Percentiles rank a stretch among this genome's conserved stretches.
Conservation (phyloP, 164 flowering plant genomes). For the Akebia trifoliata region DNA sequence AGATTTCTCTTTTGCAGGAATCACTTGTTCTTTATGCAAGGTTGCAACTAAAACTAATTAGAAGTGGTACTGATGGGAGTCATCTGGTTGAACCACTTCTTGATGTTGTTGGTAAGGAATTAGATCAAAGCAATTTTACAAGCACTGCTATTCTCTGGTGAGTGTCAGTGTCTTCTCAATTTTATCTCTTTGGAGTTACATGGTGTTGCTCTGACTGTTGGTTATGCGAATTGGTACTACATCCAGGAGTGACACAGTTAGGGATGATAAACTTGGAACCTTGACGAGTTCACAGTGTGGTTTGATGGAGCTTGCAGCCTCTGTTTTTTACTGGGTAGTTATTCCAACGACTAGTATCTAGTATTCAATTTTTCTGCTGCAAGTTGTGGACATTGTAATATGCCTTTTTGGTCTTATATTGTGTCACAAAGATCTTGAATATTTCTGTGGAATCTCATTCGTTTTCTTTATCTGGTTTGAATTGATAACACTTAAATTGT, state of each 20-base stretch:
- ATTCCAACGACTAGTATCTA: not conserved
- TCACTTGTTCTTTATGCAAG: slow-evolving; percentile 61
- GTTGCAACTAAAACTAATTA: slow-evolving; percentile 63
- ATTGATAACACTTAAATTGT: too few relatives aligned
- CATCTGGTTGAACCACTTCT: slow-evolving; percentile 59
- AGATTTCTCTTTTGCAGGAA: slow-evolving; percentile 44
- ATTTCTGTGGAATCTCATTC: too few relatives aligned
- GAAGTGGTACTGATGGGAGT: slow-evolving; percentile 50
- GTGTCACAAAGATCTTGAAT: too few relatives aligned
- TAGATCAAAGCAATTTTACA: slow-evolving; percentile 54
- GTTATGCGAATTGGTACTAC: slow-evolving; percentile 1
- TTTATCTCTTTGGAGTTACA: not conserved
- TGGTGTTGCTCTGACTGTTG: slow-evolving; percentile 9
- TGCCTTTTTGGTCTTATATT: too few relatives aligned
- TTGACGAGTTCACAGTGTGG: slow-evolving; percentile 42
- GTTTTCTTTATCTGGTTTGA: too few relatives aligned
- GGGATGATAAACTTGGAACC: slow-evolving; percentile 62
- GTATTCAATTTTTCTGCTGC: not conserved
- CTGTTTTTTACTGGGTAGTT: slow-evolving; percentile 66
- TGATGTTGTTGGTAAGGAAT: slow-evolving; percentile 68
- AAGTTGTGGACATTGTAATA: not conserved
- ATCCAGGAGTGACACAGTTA: slow-evolving; percentile 55
- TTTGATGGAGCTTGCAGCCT: slow-evolving; percentile 87
- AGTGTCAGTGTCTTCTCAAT: slow-evolving; percentile 12
- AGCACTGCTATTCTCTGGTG: slow-evolving; percentile 41